Evolutionary conservation across 2,329 filamentous ascomycete genomes (phyloP).

Genomic region (Clonostachys rhizophaga): DNA sequence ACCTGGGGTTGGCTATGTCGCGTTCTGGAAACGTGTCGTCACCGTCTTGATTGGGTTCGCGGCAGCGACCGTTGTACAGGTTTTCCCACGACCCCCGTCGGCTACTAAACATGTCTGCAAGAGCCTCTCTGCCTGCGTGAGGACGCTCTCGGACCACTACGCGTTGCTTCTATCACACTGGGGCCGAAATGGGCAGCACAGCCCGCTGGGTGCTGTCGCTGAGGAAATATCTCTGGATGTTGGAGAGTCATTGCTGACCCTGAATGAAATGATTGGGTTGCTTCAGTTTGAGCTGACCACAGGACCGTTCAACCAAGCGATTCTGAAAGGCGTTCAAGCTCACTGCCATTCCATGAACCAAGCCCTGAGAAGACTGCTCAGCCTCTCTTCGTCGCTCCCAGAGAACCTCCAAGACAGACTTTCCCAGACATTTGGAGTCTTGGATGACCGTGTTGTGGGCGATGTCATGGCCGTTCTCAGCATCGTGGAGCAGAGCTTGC

Average conservation of each 20-base stretch:
- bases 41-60: constrained; percentile 37
- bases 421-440: constrained; percentile 25
- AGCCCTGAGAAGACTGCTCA: constrained; percentile 19
- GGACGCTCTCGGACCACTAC: constrained; percentile 40
- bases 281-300: constrained; percentile 21
- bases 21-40: constrained; percentile 41
- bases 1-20: constrained; percentile 37
- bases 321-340: constrained; percentile 18
- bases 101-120: constrained; percentile 36
- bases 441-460: constrained; percentile 36
- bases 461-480: constrained; percentile 44
- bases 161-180: constrained; percentile 40
- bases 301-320: constrained; percentile 19
- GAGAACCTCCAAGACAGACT: constrained; percentile 31
- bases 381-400: constrained; percentile 27
- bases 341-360: constrained; percentile 25
- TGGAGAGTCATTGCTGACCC: constrained; percentile 14
- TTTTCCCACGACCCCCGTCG: constrained; percentile 40
- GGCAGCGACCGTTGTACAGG: constrained; percentile 35
- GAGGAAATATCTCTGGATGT: constrained; percentile 20
- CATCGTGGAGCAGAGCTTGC: constrained; percentile 38
- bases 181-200: constrained; percentile 19
- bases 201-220: constrained; percentile 19
- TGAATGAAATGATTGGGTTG: constrained; percentile 15
- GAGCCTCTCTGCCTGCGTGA: constrained; percentile 34